Conservation (phyloP, 495 filamentous ascomycete genomes). For the Aspergillus avenaceus region DNA sequence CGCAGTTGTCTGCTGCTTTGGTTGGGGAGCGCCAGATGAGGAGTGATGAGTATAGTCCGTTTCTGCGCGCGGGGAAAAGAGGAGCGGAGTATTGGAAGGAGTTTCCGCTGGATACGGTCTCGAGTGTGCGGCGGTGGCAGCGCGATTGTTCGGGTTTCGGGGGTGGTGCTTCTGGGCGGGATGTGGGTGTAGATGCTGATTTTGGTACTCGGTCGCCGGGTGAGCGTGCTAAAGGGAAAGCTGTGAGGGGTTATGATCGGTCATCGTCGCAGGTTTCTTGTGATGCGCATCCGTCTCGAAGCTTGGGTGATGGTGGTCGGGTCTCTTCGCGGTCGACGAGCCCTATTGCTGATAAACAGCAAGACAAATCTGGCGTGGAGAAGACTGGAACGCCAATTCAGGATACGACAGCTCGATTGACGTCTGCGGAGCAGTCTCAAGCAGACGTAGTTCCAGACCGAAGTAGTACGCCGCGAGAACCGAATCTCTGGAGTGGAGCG, state of each 20-base stretch:
- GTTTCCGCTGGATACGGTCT: slow-evolving; percentile 30
- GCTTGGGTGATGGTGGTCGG: too few species aligned
- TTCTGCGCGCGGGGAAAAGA: slow-evolving; percentile 24
- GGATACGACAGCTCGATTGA: neutral
- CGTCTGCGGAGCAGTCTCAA: neutral
- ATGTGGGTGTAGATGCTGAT: too few species aligned
- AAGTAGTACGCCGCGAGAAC: slow-evolving; percentile 1
- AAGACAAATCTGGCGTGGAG: too few species aligned
- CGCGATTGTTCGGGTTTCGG: slow-evolving; percentile 15
- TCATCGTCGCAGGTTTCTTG: too few species aligned
- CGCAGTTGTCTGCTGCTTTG: slow-evolving; percentile 22
- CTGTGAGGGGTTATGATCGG: too few species aligned
- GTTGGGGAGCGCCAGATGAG: neutral
- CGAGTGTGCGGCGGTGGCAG: slow-evolving; percentile 35
- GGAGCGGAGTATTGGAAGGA: slow-evolving; percentile 33
- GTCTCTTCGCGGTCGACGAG: too few species aligned
- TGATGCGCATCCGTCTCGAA: too few species aligned
- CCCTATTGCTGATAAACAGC: too few species aligned
- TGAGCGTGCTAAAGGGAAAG: too few species aligned
- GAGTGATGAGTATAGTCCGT: slow-evolving; percentile 15
- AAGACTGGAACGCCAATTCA: too few species aligned
- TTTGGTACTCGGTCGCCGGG: too few species aligned
- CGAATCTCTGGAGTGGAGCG: slow-evolving; percentile 30
- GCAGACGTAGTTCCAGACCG: neutral
- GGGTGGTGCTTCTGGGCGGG: neutral